These are phyloP conservation scores for Straminergon stramineum DNA, from an alignment of 225 moss, liverwort and hornwort genomes.

Conservation along the genomic window DNA sequence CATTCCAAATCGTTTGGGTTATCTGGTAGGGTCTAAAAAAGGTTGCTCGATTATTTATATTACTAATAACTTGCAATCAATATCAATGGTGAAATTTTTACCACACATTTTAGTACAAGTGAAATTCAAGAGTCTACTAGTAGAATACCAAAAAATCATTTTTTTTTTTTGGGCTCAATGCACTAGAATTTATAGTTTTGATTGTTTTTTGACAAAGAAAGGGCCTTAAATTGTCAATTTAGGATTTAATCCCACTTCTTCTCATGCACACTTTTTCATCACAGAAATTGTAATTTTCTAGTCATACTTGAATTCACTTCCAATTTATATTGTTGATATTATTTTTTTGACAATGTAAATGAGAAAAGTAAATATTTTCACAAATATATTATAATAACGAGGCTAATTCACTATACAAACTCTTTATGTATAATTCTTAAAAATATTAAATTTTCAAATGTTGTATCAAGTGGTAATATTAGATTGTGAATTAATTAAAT, in stretches of 20 bases:
- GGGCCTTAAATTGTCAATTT: neutral
- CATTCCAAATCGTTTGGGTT: neutral
- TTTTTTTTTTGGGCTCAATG: neutral
- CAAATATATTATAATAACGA: neutral
- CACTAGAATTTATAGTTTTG: neutral
- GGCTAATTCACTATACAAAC: neutral
- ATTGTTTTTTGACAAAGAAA: neutral
- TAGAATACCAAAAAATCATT: neutral
- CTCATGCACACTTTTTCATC: neutral
- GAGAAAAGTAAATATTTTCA: neutral
- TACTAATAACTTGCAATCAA: neutral
- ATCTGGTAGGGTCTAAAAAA: neutral
- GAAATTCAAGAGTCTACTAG: neutral
- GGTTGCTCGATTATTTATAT: neutral
- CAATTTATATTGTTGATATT: neutral
- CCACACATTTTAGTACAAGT: neutral
- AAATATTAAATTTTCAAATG: neutral
- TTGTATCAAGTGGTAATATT: neutral
- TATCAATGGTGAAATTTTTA: neutral
- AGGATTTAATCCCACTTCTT: neutral
- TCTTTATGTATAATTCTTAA: rapidly evolving
- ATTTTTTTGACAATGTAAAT: neutral
- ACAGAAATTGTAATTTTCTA: neutral
- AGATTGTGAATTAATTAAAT: neutral
- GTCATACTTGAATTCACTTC: neutral